phyloP scores from a whole-genome alignment of 148 eudicot species.

The Persicaria maculosa region DNA sequence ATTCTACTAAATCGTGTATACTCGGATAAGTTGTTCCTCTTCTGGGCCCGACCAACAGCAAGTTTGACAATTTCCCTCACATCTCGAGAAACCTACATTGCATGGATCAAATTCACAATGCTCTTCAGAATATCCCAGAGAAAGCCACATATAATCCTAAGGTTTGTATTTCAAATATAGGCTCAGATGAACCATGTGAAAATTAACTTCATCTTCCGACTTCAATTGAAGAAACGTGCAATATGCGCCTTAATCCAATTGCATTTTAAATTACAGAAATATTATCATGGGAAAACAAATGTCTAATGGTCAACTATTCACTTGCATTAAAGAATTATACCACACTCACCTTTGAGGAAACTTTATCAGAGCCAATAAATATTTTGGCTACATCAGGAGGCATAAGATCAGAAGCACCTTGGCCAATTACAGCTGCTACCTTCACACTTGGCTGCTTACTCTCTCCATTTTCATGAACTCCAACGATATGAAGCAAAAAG shows the following conservation, averaged over 20 bases:
- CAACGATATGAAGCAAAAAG: slow-evolving; percentile 68
- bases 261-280: background rate
- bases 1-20: slow-evolving; percentile 70
- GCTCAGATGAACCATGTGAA: slow-evolving; percentile 4
- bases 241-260: background rate
- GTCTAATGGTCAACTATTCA: background rate
- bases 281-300: background rate
- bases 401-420: slow-evolving; percentile 79
- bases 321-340: background rate
- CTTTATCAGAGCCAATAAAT: slow-evolving; percentile 54
- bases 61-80: slow-evolving; percentile 81
- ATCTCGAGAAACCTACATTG: slow-evolving; percentile 54
- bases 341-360: slow-evolving; percentile 66
- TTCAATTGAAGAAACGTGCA: slow-evolving; percentile 4
- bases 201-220: background rate
- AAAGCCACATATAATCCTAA: background rate
- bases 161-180: background rate
- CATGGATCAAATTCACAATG: slow-evolving; percentile 1
- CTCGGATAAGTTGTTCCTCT: slow-evolving; percentile 59
- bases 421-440: slow-evolving; percentile 57
- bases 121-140: background rate
- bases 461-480: slow-evolving; percentile 40
- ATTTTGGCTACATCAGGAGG: slow-evolving; percentile 93
- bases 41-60: slow-evolving; percentile 77
- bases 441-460: slow-evolving; percentile 39